Base-by-base conservation (phyloP, 495 filamentous ascomycete genomes). In the Xylaria grammica region DNA sequence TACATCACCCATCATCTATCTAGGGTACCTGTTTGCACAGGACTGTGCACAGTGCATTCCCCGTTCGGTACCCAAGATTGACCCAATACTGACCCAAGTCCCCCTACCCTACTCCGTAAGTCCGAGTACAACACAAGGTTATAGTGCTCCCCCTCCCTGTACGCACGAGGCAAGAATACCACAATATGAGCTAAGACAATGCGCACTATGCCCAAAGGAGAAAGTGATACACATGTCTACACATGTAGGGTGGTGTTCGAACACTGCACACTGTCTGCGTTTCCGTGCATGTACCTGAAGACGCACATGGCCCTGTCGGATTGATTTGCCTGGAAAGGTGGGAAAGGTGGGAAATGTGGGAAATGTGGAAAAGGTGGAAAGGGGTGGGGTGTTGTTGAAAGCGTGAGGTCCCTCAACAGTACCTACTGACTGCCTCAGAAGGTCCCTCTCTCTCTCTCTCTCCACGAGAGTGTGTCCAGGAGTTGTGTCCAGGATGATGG, bases 281-380 rank as follows among this genome's bases (percentile, higher is more conserved):
- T 17, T 54, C 34, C 51, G 48, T 34, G 29, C 20, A 29, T 22
- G 60, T 63, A 54, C 60, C 60, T 63, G 60, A 40, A 46, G 38
- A 63, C n/a, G 40, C 60, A 63, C 60, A 63, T 63, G 60, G 60
- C 49, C 50, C 51, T 38, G 60, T 62, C 46, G 60, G 60, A n/a
- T 63, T 54, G 60, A 24, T 63, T 54, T 63, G 50, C 38, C 26
- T 44, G 46, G 49, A 54, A 62, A 32, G 49, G 60, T 30, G 50
- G 50, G 50, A 5, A 36, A 36, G 34, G 34, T 36, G 34, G 34
- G 34, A 36, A 36, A n/a, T n/a, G n/a, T n/a, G n/a, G n/a, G 34
- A 36, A 36, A 36, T 5, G 34, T 42, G 40, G 40, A 17, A 42
- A 42, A 17, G 40, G 40, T n/a, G n/a, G n/a, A n/a, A n/a, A 15